A percentile compares a stretch with the other conserved stretches of the same genome.
Evolutionary conservation across 148 eudicot species (phyloP).

Genomic region (Vaccinium myrtillus): DNA sequence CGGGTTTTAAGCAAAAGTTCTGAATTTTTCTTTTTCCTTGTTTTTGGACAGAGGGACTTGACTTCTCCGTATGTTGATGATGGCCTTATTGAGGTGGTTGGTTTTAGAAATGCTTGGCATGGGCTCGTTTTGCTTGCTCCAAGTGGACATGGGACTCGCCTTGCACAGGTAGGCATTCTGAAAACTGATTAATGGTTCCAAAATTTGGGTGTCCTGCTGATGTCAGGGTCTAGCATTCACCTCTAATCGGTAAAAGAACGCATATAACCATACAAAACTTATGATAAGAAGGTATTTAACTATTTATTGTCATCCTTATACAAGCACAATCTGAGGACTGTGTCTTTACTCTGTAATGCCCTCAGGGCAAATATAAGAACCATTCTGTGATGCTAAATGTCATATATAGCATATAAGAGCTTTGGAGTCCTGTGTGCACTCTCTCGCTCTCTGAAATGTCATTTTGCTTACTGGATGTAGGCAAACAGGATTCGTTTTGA

Average conservation of each 20-base stretch:
- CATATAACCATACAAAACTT: background rate
- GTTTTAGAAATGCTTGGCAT: conserved; percentile 98
- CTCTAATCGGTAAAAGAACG: background rate
- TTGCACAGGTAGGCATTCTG: conserved; percentile 53
- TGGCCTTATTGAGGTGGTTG: conserved; percentile 86
- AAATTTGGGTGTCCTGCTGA: background rate
- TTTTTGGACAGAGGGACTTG: conserved; percentile 52
- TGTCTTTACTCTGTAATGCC: background rate
- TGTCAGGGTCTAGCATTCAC: background rate
- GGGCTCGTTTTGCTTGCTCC: conserved; percentile 84
- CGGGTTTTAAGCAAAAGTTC: background rate
- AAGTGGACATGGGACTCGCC: conserved; percentile 96
- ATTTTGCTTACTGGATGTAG: conserved; percentile 24
- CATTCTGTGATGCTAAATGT: background rate
- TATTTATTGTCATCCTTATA: no score
- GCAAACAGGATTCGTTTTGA: conserved; percentile 70
- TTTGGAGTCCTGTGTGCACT: background rate
- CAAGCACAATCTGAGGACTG: no score
- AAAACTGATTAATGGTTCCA: background rate
- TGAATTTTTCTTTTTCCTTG: background rate
- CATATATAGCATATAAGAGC: background rate
- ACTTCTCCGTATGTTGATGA: conserved; percentile 90
- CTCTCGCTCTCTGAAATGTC: background rate
- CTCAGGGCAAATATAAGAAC: background rate
- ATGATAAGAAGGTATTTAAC: background rate